Base-by-base conservation (phyloP, 2,329 filamentous ascomycete genomes). In the Orbilia quercus region DNA sequence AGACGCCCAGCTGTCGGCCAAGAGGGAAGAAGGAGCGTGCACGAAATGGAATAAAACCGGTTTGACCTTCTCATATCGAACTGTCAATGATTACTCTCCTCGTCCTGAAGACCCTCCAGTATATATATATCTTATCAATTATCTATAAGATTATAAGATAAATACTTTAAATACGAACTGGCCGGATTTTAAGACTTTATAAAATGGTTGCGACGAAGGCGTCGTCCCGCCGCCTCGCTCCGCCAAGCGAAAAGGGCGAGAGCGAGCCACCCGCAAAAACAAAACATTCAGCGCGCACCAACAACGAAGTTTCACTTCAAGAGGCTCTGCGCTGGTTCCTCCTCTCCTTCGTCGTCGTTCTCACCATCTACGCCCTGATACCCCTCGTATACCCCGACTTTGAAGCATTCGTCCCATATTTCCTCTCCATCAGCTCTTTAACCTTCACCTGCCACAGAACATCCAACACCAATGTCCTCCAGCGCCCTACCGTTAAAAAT, bases 181-280 rank as follows among this genome's bases (percentile, higher is more conserved):
- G n/a, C n/a, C n/a, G n/a, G n/a, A n/a, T n/a, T n/a, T n/a, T n/a
- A n/a, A n/a, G n/a, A n/a, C n/a, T n/a, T n/a, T n/a, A n/a, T n/a
- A n/a, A n/a, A n/a, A n/a, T n/a, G n/a, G n/a, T n/a, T n/a, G n/a
- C n/a, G n/a, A n/a, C n/a, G n/a, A n/a, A n/a, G n/a, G n/a, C n/a
- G n/a, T n/a, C n/a, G n/a, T n/a, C n/a, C n/a, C n/a, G n/a, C n/a
- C n/a, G n/a, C 31, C 31, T 12, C 12, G 31, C 31, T 6, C 38
- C n/a, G 6, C 7, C 9, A 7, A n/a, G 14, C 31, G 38, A 47
- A 3, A 47, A 47, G 20, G 44, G 1, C 40, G 1, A 44, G 44
- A 57, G 44, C 44, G 42, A n/a, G n/a, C n/a, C n/a, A n/a, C n/a
- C 55, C 11, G 31, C 55, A 47, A 7, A 47, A n/a, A 20, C 55